These are phyloP conservation scores for Zygosaccharomyces lentus DNA, from an alignment of 805 yeast species.

Conservation along the genomic window DNA sequence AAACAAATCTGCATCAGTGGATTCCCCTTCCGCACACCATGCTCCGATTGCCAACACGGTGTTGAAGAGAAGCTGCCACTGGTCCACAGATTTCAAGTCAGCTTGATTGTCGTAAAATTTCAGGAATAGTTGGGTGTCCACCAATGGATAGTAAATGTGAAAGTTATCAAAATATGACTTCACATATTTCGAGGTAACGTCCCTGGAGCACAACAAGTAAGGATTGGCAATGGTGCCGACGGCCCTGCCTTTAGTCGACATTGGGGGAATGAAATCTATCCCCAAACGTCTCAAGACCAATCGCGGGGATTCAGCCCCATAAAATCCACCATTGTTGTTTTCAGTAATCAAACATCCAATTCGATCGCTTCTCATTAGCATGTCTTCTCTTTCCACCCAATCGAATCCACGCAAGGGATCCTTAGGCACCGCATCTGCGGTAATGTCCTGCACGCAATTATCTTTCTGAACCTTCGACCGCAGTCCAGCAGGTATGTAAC, in stretches of 20 bases:
- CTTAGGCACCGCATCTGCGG: slow-evolving; percentile 39
- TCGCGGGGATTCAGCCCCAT: slow-evolving; percentile 61
- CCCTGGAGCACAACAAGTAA: slow-evolving; percentile 13
- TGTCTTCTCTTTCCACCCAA: slow-evolving; percentile 51
- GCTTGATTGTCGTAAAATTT: slow-evolving; percentile 40
- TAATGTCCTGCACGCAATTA: slow-evolving; percentile 13
- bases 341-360: slow-evolving; percentile 57
- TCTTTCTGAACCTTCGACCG: slow-evolving; percentile 7
- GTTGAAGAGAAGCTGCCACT: slow-evolving; percentile 52
- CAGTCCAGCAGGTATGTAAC: slow-evolving; percentile 5
- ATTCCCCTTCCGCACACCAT: slow-evolving; percentile 59
- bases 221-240: slow-evolving; percentile 7
- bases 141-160: slow-evolving; percentile 58
- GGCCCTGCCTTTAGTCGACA: slow-evolving; percentile 1
- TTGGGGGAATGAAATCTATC: slow-evolving; percentile 15
- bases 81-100: slow-evolving; percentile 40
- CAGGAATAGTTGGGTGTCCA: slow-evolving; percentile 52
- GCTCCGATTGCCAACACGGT: slow-evolving; percentile 64
- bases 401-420: slow-evolving; percentile 52
- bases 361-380: slow-evolving; percentile 43
- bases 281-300: slow-evolving; percentile 48
- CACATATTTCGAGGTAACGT: slow-evolving; percentile 33
- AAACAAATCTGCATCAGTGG: slow-evolving; percentile 45
- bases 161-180: slow-evolving; percentile 54
- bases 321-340: slow-evolving; percentile 55